Evolutionary conservation across 1,139 yeast genomes (phyloP), one percentile per base, ranked within the genome.

Genomic region (Kodamaea sp.): DNA sequence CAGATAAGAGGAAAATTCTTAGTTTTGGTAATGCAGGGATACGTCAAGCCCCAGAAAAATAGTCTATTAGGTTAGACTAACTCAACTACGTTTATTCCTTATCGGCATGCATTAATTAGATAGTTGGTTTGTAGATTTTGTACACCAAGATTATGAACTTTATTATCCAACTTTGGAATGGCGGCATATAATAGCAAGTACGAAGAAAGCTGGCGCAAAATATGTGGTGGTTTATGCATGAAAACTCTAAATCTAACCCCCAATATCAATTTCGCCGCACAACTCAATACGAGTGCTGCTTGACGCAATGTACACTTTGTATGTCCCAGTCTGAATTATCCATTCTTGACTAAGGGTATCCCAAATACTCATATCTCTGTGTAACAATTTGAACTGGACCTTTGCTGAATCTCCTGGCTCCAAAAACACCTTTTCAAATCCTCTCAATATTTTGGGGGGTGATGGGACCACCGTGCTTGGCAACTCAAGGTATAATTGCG

Each of bases 281-380:
- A 76, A 62, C 43, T 74, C 80, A 20, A 73, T 57, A 42, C 66
- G 70, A 42, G 80, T 60, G 47, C 83, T 75, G 20, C 80, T 70
- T 11, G 76, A 65, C 0, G 80, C 75, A 32, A 79, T 65, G 43
- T 68, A 76, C 9, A 79, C 57, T 37, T 66, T 71, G 56, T 78
- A 80, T 11, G 70, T 64, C 3, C 86, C 86, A 4, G 75, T 70
- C 44, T 73, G 79, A 24, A 80, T 70, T 18, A 76, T 61, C 86
- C 87, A 80, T 38, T 77, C 75, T 51, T 79, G 83, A 11, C 70
- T 65, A 21, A 52, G 65, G 1, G 73, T 61, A 51, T 79, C 83
- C 85, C 85, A 80, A 20, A 72, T 61, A 41, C 80, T 68, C 46
- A 80, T 57, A 52, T 80, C 86, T 39, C 82, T 65, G 46, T 76